Base-by-base conservation (phyloP, 108 stramenopile species). In the Fragilariopsis cylindrus region DNA sequence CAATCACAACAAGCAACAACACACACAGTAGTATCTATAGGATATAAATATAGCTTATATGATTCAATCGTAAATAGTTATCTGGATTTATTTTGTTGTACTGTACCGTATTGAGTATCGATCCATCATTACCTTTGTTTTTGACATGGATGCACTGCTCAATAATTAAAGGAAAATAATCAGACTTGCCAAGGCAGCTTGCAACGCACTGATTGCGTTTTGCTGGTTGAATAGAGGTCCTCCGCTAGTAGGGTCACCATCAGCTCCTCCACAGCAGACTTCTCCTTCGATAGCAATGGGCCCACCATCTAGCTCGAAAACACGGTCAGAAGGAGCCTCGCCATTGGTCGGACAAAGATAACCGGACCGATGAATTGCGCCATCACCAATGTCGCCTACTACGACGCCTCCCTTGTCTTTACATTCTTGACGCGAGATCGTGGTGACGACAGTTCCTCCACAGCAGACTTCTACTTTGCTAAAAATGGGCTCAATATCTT, bases 381-480 rank as follows among this genome's bases (percentile, higher is more conserved):
- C 74, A 65, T 75, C 65, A 0, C 74, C 74, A 43, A 75, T 75
- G 43, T 75, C 74, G 7, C 74, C 74, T 21, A 75, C 74, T 56
- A 75, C 44, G 7, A 45, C 65, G 44, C 74, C 74, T n/a, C 74
- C 74, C 16, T 7, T 21, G 4, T 56, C 53, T 43, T 46, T 15
- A 49, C 74, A 75, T 47, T 75, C 74, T 19, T 62, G 60, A 7
- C 60, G 60, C 15, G 60, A 45, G 8, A 63, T 13, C 0, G 76
- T 71, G 42, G 45, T 47, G 4, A 67, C 65, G 15, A 53, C 52
- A 53, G 52, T 53, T 53, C 52, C 52, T 4, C 72, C 60, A 63
- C 72, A 73, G 60, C 72, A 73, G 4, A 73, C 62, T 39, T 73
- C 72, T 3, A 60, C 72, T 48, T 74, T 65, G 4, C 30, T 55